Base-by-base conservation (phyloP, 2,329 filamentous ascomycete genomes). In the Penicillium griseofulvum region DNA sequence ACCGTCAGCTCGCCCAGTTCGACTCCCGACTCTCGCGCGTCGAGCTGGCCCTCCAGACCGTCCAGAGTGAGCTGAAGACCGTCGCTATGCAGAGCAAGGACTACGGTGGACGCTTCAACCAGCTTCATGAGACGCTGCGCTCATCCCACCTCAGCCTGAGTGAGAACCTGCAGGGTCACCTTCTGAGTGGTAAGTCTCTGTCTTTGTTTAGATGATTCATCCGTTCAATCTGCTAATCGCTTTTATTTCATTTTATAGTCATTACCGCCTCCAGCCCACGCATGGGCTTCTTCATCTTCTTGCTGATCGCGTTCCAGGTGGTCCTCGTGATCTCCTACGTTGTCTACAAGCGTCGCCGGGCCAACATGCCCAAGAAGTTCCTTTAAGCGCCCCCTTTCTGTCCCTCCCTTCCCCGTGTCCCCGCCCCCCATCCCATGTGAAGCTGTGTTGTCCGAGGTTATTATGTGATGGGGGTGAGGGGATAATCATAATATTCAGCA, bases 331-430 rank as follows among this genome's bases (percentile, higher is more conserved):
- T 75, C 2, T 83, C 80, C 1, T 96, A 92, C 69, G 72, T 90
- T 36, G 70, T 87, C 56, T 96, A 96, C 76, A 96, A 96, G 82
- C 83, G 86, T 65, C 86, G 88, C 68, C 84, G 87, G 75, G 81
- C 83, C 37, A 85, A 81, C 60, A 84, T 86, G 73, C 90, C 90
- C n/a, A 96, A 96, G 82, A 97, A 97, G 78, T 97, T 91, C 74
- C 77, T 96, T 70, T 96, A 79, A 70, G 56, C 47, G 14, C 48
- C 38, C 33, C 31, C 24, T 5, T 34, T 50, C 48, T 38, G 22
- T 43, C 31, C 28, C 14, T 45, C 6, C 26, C 9, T 43, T 28
- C n/a, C 11, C 28, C n/a, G n/a, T n/a, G n/a, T n/a, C n/a, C 19
- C 11, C 19, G 14, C n/a, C 33, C 28, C 33, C 10, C 7, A 12